Evolutionary conservation across 164 flowering plant genomes (phyloP).

Genomic region (Tetrastigma voinierianum): DNA sequence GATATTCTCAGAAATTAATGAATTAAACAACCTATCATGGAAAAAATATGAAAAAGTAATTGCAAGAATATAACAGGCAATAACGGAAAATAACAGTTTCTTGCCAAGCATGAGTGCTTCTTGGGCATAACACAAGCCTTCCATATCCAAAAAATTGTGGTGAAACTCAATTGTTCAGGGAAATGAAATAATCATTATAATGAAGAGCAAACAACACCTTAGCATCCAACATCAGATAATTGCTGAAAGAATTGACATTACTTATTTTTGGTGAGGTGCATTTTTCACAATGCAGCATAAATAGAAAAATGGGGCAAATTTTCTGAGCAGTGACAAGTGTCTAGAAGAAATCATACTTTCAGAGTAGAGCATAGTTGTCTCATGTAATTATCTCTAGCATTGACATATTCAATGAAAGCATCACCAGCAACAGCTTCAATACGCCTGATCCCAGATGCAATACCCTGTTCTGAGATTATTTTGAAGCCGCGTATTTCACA

Average conservation of each 20-base stretch:
- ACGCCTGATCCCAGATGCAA: constrained; percentile 90
- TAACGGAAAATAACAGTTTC: not conserved
- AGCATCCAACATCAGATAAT: too few relatives aligned
- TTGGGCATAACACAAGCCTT: too few relatives aligned
- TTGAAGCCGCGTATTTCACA: constrained; percentile 89
- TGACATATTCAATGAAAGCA: constrained; percentile 72
- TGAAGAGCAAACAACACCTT: too few relatives aligned
- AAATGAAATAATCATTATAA: not conserved
- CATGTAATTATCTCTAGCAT: constrained; percentile 60
- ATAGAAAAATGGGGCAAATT: not conserved
- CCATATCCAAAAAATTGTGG: too few relatives aligned
- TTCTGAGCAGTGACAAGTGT: not conserved
- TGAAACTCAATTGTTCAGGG: too few relatives aligned
- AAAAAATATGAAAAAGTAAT: too few relatives aligned
- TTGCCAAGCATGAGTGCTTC: not conserved
- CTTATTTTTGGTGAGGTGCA: not conserved
- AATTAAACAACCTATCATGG: too few relatives aligned
- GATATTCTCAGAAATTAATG: not conserved
- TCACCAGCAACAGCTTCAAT: constrained; percentile 96
- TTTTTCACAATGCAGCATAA: not conserved
- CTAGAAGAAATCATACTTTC: constrained; percentile 40
- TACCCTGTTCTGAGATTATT: constrained; percentile 89
- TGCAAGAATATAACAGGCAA: not conserved
- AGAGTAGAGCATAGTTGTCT: constrained; percentile 73
- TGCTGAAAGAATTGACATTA: too few relatives aligned